Evolutionary conservation across 106 monocot species (phyloP).

Genomic region (Dendrobium huoshanense): DNA sequence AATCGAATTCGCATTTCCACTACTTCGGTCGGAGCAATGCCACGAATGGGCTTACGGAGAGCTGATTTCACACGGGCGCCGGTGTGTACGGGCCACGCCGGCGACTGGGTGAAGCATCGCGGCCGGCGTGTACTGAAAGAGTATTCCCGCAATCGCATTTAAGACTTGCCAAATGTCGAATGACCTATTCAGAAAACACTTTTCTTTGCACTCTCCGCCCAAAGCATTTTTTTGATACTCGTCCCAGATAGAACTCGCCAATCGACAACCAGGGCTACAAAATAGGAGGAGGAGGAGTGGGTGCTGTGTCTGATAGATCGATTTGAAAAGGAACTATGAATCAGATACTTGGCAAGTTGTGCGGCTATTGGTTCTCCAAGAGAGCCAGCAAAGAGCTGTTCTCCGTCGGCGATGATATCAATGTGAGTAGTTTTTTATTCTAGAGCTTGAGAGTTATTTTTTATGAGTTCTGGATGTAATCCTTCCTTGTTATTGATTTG

Average conservation of each 20-base stretch:
- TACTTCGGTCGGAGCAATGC: too few relatives aligned
- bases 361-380: constrained; percentile 45
- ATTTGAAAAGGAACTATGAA: constrained; percentile 23
- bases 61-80: neutral
- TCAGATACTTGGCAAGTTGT: constrained; percentile 45
- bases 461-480: neutral
- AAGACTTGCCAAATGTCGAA: neutral
- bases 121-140: neutral
- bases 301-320: neutral
- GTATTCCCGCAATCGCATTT: neutral
- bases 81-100: neutral
- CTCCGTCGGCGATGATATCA: constrained; percentile 54
- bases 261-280: neutral
- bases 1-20: too few relatives aligned
- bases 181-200: neutral
- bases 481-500: neutral
- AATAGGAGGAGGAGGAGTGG: neutral
- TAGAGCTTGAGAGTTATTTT: neutral
- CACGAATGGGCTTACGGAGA: too few relatives aligned
- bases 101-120: neutral
- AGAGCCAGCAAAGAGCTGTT: constrained; percentile 50
- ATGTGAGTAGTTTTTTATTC: constrained; percentile 21
- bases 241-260: neutral
- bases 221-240: neutral
- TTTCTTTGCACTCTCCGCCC: neutral